These are phyloP conservation scores for Vanilla planifolia DNA, from an alignment of 106 monocot species.

Conservation along the genomic window DNA sequence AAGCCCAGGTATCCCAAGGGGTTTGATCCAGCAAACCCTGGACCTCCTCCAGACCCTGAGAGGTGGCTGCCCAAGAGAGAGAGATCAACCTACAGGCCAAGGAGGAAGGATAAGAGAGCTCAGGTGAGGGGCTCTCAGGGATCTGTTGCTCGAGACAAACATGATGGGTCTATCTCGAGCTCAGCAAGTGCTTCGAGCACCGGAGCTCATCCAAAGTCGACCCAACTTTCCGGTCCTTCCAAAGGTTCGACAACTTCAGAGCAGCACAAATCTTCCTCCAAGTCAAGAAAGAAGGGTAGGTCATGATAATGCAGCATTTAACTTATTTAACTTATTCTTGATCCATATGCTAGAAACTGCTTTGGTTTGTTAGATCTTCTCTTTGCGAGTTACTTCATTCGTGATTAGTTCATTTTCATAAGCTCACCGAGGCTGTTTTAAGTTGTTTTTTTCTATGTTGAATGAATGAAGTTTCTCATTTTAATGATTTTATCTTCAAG, in stretches of 20 bases:
- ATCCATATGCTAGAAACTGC: too few relatives aligned
- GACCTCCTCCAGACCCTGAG: constrained; percentile 91
- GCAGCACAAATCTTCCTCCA: constrained; percentile 27
- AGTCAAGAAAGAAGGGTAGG: constrained; percentile 45
- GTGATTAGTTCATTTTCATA: too few relatives aligned
- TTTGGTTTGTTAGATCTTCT: too few relatives aligned
- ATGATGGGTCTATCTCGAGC: constrained; percentile 31
- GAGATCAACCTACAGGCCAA: constrained; percentile 83
- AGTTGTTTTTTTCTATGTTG: too few relatives aligned
- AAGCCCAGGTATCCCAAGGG: constrained; percentile 92
- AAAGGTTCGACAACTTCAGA: constrained; percentile 27
- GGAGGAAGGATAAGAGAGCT: constrained; percentile 90
- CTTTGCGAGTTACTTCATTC: too few relatives aligned
- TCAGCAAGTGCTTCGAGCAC: neutral
- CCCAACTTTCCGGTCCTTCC: constrained; percentile 10
- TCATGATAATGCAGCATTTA: neutral
- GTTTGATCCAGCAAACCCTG: constrained; percentile 86
- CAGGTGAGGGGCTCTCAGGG: constrained; percentile 93
- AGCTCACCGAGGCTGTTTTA: too few relatives aligned
- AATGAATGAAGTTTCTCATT: too few relatives aligned
- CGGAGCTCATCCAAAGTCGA: constrained; percentile 20
- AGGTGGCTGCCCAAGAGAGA: constrained; percentile 95
- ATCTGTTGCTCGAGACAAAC: constrained; percentile 71
- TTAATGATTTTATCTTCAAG: too few relatives aligned
- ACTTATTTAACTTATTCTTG: too few relatives aligned